Percentiles rank a stretch among this genome's conserved stretches.
Evolutionary conservation across 805 yeast genomes (phyloP).

Genomic region (Lipomyces chichibuensis): DNA sequence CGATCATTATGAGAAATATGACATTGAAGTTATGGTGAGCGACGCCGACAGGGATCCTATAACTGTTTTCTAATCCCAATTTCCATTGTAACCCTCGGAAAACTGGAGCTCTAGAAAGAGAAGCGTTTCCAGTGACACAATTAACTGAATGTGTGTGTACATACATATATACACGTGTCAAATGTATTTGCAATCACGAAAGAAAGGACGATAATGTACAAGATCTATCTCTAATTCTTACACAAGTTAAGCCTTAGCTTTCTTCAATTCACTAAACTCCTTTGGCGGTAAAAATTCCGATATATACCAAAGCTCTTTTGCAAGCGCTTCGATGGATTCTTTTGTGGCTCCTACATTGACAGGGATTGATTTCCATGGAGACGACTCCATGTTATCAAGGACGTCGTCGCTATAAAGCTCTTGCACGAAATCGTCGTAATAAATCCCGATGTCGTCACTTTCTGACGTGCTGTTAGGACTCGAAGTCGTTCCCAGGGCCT

Average conservation of each 20-base stretch:
- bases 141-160: not conserved
- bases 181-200: not conserved
- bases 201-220: not conserved
- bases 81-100: not conserved
- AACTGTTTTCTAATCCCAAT: slow-evolving; percentile 11
- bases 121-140: not conserved
- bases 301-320: slow-evolving; percentile 16
- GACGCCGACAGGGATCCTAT: slow-evolving; percentile 68
- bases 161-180: not conserved
- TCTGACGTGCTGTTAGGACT: not conserved
- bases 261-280: slow-evolving; percentile 15
- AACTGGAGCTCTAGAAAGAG: not conserved
- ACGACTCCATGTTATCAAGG: slow-evolving; percentile 5
- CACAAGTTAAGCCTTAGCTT: not conserved
- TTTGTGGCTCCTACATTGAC: slow-evolving; percentile 15
- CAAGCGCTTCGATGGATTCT: slow-evolving; percentile 23
- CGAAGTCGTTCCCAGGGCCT: not conserved
- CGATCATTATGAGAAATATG: slow-evolving; percentile 32
- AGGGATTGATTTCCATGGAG: slow-evolving; percentile 6
- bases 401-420: slow-evolving; percentile 15
- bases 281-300: slow-evolving; percentile 24
- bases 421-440: slow-evolving; percentile 24
- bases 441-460: not conserved
- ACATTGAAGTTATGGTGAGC: slow-evolving; percentile 47
- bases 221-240: not conserved